Conservation (phyloP, 345 rosid genomes). For the Salix brachista region DNA sequence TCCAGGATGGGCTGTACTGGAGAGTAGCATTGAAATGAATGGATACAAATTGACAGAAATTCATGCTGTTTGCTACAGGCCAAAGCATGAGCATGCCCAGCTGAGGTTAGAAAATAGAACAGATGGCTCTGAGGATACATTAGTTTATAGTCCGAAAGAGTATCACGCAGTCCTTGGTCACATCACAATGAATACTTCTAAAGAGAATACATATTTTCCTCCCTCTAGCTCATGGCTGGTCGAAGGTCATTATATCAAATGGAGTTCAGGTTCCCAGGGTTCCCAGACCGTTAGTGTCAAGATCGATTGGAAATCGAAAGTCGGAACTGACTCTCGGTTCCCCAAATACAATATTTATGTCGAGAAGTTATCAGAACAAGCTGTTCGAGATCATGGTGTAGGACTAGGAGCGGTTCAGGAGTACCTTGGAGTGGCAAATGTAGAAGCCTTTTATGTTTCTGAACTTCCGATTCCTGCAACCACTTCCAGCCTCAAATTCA, state of each 20-base stretch:
- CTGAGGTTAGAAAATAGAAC: slow-evolving; percentile 19
- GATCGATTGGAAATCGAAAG: slow-evolving; percentile 53
- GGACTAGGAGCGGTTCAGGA: slow-evolving; percentile 19
- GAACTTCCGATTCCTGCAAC: slow-evolving; percentile 40
- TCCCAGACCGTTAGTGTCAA: slow-evolving; percentile 46
- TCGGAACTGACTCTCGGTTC: slow-evolving; percentile 16
- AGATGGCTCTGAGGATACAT: neutral
- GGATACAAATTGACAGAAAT: slow-evolving; percentile 58
- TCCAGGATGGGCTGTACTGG: slow-evolving; percentile 52
- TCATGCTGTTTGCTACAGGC: slow-evolving; percentile 54
- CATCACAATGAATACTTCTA: slow-evolving; percentile 32
- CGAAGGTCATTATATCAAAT: slow-evolving; percentile 41
- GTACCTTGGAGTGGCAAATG: slow-evolving; percentile 56
- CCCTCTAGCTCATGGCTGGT: slow-evolving; percentile 50
- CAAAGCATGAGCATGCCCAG: slow-evolving; percentile 14
- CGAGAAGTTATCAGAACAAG: slow-evolving; percentile 29
- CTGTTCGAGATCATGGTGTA: slow-evolving; percentile 17
- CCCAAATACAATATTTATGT: slow-evolving; percentile 53
- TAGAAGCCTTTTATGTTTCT: slow-evolving; percentile 54
- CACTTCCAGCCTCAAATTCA: slow-evolving; percentile 40
- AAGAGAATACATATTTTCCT: slow-evolving; percentile 33
- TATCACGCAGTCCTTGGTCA: slow-evolving; percentile 67
- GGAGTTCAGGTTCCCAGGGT: slow-evolving; percentile 38
- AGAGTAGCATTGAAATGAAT: slow-evolving; percentile 45
- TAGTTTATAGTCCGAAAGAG: slow-evolving; percentile 13